phyloP scores from a whole-genome alignment of 2,329 filamentous ascomycete genomes.

The Colletotrichum brevisporum region DNA sequence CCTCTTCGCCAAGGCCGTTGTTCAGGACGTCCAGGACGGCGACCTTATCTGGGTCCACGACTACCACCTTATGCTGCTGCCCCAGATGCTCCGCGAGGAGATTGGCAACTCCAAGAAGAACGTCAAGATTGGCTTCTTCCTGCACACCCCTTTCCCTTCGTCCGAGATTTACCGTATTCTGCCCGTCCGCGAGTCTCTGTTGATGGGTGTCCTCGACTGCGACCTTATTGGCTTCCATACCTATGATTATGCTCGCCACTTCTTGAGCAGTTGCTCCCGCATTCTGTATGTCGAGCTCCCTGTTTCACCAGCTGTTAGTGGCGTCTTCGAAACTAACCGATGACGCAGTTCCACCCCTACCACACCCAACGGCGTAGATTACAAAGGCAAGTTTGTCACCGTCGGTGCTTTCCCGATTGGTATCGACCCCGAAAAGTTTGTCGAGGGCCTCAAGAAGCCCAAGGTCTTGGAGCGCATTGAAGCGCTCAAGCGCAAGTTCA shows the following conservation, averaged over 20 bases:
- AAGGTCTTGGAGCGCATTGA: slow-evolving; percentile 91
- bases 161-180: slow-evolving; percentile 97
- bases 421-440: slow-evolving; percentile 97
- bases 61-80: slow-evolving; percentile 97
- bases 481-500: slow-evolving; percentile 88
- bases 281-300: slow-evolving; percentile 74
- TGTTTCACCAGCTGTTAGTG: too few species aligned
- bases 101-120: slow-evolving; percentile 86
- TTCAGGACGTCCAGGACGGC: slow-evolving; percentile 89
- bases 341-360: slow-evolving; percentile 73
- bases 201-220: slow-evolving; percentile 90
- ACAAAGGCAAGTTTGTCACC: slow-evolving; percentile 87
- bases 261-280: slow-evolving; percentile 95
- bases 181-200: slow-evolving; percentile 89
- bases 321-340: slow-evolving; percentile 5
- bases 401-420: slow-evolving; percentile 98
- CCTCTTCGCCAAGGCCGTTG: slow-evolving; percentile 89
- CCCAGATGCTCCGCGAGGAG: slow-evolving; percentile 93
- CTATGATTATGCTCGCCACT: slow-evolving; percentile 98
- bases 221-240: slow-evolving; percentile 98
- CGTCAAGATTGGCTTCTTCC: slow-evolving; percentile 97
- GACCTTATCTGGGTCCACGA: slow-evolving; percentile 99
- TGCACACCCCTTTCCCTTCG: slow-evolving; percentile 97
- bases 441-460: slow-evolving; percentile 86
- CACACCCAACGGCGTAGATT: slow-evolving; percentile 93